Evolutionary conservation across 495 filamentous ascomycete genomes (phyloP).

Genomic region (Xylaria castorea): DNA sequence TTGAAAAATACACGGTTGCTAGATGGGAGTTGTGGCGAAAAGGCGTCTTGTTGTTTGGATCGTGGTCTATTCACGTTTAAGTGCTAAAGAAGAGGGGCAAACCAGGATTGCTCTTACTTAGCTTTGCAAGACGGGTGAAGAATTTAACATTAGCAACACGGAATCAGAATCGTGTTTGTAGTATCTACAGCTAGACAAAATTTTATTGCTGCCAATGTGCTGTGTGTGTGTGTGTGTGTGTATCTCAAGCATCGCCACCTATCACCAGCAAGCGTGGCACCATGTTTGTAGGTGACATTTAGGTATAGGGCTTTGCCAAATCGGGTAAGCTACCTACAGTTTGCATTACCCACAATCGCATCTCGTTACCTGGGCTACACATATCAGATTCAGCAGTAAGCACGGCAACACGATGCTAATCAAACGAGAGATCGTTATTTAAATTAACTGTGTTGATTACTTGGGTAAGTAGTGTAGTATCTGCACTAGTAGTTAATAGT

Average conservation of each 20-base stretch:
- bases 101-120: not conserved
- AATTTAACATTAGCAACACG: not conserved
- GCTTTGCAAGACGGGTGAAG: not conserved
- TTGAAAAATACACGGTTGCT: not conserved
- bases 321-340: constrained; percentile 1
- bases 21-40: not conserved
- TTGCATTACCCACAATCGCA: not conserved
- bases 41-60: not conserved
- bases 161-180: not conserved
- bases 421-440: not conserved
- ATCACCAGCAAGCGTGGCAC: not conserved
- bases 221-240: not conserved
- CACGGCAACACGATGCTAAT: not conserved
- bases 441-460: constrained; percentile 3
- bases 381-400: not conserved
- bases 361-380: not conserved
- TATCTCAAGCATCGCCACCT: not conserved
- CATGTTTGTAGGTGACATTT: not conserved
- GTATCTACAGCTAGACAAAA: not conserved
- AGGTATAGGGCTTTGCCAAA: constrained; percentile 11
- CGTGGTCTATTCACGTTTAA: not conserved
- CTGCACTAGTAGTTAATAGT: constrained; percentile 12
- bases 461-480: not conserved
- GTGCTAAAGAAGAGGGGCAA: not conserved
- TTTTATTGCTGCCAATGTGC: not conserved